Conservation (phyloP, 352 stramenopile species). For the Phytophthora pini region DNA sequence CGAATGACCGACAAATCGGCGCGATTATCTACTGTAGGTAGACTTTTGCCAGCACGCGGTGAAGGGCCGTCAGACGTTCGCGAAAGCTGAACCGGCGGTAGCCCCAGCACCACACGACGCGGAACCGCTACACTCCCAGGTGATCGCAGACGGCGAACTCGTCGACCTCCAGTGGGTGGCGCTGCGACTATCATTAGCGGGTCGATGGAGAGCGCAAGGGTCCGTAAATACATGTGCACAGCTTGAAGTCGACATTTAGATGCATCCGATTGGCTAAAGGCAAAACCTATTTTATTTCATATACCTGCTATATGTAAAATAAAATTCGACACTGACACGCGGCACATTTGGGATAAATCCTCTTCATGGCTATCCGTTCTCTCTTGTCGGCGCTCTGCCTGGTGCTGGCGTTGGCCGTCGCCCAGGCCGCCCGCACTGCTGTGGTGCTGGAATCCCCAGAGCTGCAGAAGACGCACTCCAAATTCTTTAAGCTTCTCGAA, state of each 20-base stretch:
- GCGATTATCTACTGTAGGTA: conserved; percentile 4
- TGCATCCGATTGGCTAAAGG: not conserved
- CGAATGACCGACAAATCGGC: conserved; percentile 9
- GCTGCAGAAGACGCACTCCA: conserved; percentile 71
- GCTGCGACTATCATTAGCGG: conserved; percentile 22
- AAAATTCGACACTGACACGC: conserved; percentile 22
- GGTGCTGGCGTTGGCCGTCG: conserved; percentile 27
- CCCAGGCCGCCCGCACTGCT: conserved; percentile 60
- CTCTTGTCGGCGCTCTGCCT: conserved; percentile 25
- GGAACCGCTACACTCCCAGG: conserved; percentile 10
- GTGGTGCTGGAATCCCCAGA: conserved; percentile 69
- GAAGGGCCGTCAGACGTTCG: conserved; percentile 6
- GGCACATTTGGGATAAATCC: conserved; percentile 24
- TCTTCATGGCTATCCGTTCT: conserved; percentile 30
- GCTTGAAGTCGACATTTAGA: not conserved
- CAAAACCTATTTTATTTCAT: conserved; percentile 6
- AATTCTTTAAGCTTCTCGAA: conserved; percentile 76
- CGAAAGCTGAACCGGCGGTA: conserved; percentile 14
- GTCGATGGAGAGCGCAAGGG: not conserved
- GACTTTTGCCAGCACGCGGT: conserved; percentile 10
- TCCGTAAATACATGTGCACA: conserved; percentile 2
- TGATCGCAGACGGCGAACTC: conserved; percentile 22
- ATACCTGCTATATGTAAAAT: conserved; percentile 6
- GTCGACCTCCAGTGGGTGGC: conserved; percentile 13
- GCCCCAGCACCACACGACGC: conserved; percentile 3